phyloP scores from a whole-genome alignment of 169 alveolate genomes.

The Eimeria brunetti region DNA sequence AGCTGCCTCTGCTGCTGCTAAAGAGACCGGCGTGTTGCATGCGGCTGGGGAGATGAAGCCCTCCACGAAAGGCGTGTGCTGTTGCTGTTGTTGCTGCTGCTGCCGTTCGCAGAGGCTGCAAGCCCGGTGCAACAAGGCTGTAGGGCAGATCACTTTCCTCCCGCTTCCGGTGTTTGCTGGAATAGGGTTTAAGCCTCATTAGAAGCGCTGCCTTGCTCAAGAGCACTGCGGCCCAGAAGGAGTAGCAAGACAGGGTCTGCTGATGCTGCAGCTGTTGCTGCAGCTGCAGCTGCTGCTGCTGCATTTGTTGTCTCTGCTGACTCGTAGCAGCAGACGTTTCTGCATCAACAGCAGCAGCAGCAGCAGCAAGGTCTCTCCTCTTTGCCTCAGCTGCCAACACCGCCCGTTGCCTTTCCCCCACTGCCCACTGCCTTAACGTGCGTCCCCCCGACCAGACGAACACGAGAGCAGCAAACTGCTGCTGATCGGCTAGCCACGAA shows the following conservation, averaged over 20 bases:
- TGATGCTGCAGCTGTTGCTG: slow-evolving; percentile 63
- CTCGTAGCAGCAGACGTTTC: neutral
- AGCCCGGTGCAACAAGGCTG: slow-evolving; percentile 33
- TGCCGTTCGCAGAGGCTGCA: slow-evolving; percentile 14
- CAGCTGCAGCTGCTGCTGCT: slow-evolving; percentile 11
- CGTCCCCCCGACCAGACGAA: slow-evolving; percentile 73
- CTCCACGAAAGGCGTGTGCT: slow-evolving; percentile 9
- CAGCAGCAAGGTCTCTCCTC: slow-evolving; percentile 72
- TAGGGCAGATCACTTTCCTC: slow-evolving; percentile 15
- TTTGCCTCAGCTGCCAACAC: slow-evolving; percentile 35
- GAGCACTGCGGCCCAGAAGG: slow-evolving; percentile 67
- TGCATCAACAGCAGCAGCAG: slow-evolving; percentile 8
- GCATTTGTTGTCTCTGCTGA: neutral
- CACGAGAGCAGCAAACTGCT: slow-evolving; percentile 64
- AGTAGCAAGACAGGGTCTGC: slow-evolving; percentile 67
- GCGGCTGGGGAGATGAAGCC: slow-evolving; percentile 37
- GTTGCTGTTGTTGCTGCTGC: slow-evolving; percentile 46
- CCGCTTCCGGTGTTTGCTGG: neutral
- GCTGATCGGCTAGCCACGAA: slow-evolving; percentile 54
- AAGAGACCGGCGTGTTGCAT: neutral
- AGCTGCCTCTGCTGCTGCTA: slow-evolving; percentile 41
- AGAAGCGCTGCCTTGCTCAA: slow-evolving; percentile 53
- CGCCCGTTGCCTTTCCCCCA: slow-evolving; percentile 71
- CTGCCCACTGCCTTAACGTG: slow-evolving; percentile 73
- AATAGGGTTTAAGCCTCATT: neutral